Evolutionary conservation across 257 asterid species (phyloP), one percentile per base, ranked within the genome.

Genomic region (Solanum tacnaense): DNA sequence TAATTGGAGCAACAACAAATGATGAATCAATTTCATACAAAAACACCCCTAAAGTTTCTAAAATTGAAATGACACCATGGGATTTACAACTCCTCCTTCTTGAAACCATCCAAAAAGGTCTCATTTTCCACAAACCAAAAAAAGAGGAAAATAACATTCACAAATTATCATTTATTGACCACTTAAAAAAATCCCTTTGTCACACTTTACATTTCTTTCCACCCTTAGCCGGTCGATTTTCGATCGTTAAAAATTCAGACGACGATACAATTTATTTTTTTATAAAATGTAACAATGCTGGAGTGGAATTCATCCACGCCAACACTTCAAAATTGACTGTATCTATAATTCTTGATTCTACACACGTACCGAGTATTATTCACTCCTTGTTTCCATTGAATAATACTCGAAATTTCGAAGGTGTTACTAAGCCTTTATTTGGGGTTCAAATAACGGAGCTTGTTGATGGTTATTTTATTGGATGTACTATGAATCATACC

Each of bases 201-300:
- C 83, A 29, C 29, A 81, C 93, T 0, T 91, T 94, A 6, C 82
- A 89, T 84, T 91, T 88, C 86, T 94, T 92, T 20, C 93, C 94
- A n/a, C 94, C 92, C 0, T 92, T 94, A 46, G 87, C 92, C 5
- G 96, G 95, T 65, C 95, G 93, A 70, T 62, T 92, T 1, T 86
- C 88, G 27, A 13, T 82, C 44, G 6, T 35, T 8, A 70, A 38
- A 16, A 82, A 87, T 38, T 84, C 78, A 2, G 3, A 38, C 0
- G 87, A 92, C 2, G 65, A 79, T 34, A 84, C 91, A 7, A 0
- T 70, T 65, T 67, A 20, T 25, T 25, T 25, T 7, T 67, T 25
- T 6, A 65, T 65, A 10, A 65, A 1, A 1, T 65, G 72, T 65
- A 65, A 65, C 3, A n/a, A 65, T 1, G 72, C 4, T 25, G 72